Percentiles rank a stretch among this genome's conserved stretches.
Evolutionary conservation across 2,329 filamentous ascomycete genomes (phyloP).

Genomic region (Aspergillus sp.): DNA sequence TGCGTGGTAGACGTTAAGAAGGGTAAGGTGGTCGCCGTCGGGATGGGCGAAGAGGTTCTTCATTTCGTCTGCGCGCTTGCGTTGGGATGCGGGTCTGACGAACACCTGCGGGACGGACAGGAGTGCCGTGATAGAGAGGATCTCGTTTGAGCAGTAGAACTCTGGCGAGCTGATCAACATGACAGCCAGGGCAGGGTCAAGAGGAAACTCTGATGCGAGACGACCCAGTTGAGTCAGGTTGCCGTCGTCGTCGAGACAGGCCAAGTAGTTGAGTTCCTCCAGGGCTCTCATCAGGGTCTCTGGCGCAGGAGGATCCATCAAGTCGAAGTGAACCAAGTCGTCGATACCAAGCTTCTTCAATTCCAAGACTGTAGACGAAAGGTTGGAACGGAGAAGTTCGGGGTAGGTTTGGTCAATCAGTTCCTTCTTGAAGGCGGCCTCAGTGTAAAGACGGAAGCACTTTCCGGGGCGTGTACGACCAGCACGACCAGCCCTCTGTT

Average conservation of each 20-base stretch:
- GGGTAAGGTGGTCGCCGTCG: constrained; percentile 90
- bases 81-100: constrained; percentile 73
- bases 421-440: constrained; percentile 93
- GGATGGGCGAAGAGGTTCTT: constrained; percentile 87
- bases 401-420: constrained; percentile 96
- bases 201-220: constrained; percentile 87
- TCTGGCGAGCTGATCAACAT: constrained; percentile 98
- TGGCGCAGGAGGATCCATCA: constrained; percentile 96
- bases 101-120: constrained; percentile 94
- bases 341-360: constrained; percentile 95
- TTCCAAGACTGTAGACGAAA: constrained; percentile 90
- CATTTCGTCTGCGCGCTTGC: constrained; percentile 95
- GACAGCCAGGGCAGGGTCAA: constrained; percentile 88
- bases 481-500: constrained; percentile 96
- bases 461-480: constrained; percentile 98
- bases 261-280: constrained; percentile 95
- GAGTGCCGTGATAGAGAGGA: constrained; percentile 87
- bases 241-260: constrained; percentile 92
- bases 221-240: constrained; percentile 80
- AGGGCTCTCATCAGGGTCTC: constrained; percentile 97
- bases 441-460: constrained; percentile 95
- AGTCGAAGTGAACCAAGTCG: constrained; percentile 94
- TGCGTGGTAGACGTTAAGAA: constrained; percentile 96
- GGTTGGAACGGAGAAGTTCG: constrained; percentile 88
- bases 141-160: constrained; percentile 98